Conservation (phyloP, 2,329 filamentous ascomycete genomes). For the Pseudogymnoascus sp. region DNA sequence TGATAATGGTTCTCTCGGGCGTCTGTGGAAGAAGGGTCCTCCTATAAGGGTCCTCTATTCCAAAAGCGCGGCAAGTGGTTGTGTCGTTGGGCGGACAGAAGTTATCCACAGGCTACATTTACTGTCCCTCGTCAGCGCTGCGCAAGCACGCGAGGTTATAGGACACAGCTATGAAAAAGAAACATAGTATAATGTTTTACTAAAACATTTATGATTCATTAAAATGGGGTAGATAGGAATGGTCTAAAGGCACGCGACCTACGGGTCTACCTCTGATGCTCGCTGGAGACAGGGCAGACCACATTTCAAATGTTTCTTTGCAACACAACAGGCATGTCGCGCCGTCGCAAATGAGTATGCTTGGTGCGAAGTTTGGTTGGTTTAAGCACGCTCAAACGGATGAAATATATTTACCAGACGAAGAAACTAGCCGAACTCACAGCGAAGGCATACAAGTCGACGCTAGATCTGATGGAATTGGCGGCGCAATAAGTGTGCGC, state of each 20-base stretch:
- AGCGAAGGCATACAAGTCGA: not conserved
- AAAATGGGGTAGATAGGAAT: not conserved
- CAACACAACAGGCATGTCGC: not conserved
- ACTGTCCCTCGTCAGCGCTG: not conserved
- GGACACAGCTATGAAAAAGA: not conserved
- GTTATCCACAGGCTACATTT: not conserved
- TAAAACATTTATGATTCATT: not conserved
- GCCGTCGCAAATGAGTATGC: not conserved
- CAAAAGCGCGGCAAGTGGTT: not conserved
- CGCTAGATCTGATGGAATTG: constrained; percentile 1
- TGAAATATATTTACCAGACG: not conserved
- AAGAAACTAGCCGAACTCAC: constrained; percentile 4
- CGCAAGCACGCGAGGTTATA: not conserved
- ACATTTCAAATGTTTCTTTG: not conserved
- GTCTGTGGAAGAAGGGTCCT: not conserved
- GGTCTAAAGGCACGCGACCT: not conserved
- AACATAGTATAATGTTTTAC: not conserved
- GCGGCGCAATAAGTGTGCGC: not conserved
- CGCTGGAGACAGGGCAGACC: not conserved
- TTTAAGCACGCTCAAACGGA: not conserved
- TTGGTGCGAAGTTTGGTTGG: not conserved
- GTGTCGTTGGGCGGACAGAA: not conserved
- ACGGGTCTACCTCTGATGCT: not conserved
- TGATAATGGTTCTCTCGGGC: not conserved
- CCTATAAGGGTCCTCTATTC: not conserved